phyloP scores from a whole-genome alignment of 2,329 filamentous ascomycete species.

The Trichoderma brevicompactum region DNA sequence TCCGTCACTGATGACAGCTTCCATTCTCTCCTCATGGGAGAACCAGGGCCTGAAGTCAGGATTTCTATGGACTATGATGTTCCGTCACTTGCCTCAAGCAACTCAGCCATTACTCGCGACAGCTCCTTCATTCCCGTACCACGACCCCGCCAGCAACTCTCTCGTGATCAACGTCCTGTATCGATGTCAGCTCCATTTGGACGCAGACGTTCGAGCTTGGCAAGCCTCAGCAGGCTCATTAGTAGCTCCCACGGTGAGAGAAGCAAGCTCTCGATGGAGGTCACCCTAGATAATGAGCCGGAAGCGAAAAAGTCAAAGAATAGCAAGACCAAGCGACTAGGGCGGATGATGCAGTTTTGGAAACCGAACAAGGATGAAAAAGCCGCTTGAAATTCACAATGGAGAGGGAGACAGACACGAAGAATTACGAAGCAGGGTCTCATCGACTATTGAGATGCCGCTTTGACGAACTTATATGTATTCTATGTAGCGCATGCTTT shows the following conservation, averaged over 20 bases:
- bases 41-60: slow-evolving; percentile 72
- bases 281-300: slow-evolving; percentile 58
- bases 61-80: slow-evolving; percentile 72
- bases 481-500: slow-evolving; percentile 44
- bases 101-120: slow-evolving; percentile 75
- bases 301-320: slow-evolving; percentile 58
- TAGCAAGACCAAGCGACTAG: slow-evolving; percentile 71
- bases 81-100: slow-evolving; percentile 74
- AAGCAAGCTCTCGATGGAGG: slow-evolving; percentile 74
- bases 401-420: slow-evolving; percentile 8
- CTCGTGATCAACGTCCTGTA: slow-evolving; percentile 62
- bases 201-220: slow-evolving; percentile 74
- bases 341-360: slow-evolving; percentile 81
- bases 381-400: slow-evolving; percentile 34
- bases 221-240: slow-evolving; percentile 75
- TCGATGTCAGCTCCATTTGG: slow-evolving; percentile 67
- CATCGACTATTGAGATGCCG: slow-evolving; percentile 27
- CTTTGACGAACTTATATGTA: slow-evolving; percentile 45
- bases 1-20: slow-evolving; percentile 73
- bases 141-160: slow-evolving; percentile 53
- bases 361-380: slow-evolving; percentile 58
- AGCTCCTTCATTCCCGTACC: slow-evolving; percentile 56
- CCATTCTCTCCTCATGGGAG: slow-evolving; percentile 72
- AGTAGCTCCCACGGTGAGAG: slow-evolving; percentile 74
- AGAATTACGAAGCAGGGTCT: slow-evolving; percentile 22